A percentile compares a stretch with the other conserved stretches of the same genome.
These are phyloP conservation scores for Schwanniomyces yamadae DNA, from an alignment of 805 yeast species.

Conservation along the genomic window DNA sequence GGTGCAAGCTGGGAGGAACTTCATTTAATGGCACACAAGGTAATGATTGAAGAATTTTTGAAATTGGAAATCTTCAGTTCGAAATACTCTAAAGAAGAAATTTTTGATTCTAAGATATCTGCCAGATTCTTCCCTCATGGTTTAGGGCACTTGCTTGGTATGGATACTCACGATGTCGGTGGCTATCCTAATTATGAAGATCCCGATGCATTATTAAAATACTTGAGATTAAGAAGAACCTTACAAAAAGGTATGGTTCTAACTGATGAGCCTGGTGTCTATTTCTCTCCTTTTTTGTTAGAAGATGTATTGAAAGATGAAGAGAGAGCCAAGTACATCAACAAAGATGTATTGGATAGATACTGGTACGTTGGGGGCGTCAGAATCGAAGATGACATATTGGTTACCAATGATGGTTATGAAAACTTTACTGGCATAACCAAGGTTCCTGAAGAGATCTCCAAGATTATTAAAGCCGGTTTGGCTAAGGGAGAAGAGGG, in stretches of 20 bases:
- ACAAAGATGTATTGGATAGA: slow-evolving; percentile 63
- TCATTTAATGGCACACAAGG: slow-evolving; percentile 76
- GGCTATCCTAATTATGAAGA: slow-evolving; percentile 86
- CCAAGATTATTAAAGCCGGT: slow-evolving; percentile 72
- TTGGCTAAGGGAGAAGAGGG: slow-evolving; percentile 56
- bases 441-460: slow-evolving; percentile 80
- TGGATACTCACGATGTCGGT: slow-evolving; percentile 96
- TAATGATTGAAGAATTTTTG: slow-evolving; percentile 69
- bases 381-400: slow-evolving; percentile 89
- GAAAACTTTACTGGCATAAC: slow-evolving; percentile 84
- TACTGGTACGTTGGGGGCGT: slow-evolving; percentile 96
- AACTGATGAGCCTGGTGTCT: slow-evolving; percentile 94
- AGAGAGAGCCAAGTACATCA: slow-evolving; percentile 54
- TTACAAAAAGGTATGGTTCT: slow-evolving; percentile 78
- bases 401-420: slow-evolving; percentile 72
- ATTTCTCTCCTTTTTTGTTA: slow-evolving; percentile 81
- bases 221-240: slow-evolving; percentile 76
- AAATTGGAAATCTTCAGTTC: slow-evolving; percentile 71
- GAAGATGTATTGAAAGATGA: slow-evolving; percentile 56
- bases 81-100: slow-evolving; percentile 57
- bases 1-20: slow-evolving; percentile 85
- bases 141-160: slow-evolving; percentile 86
- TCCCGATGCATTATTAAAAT: slow-evolving; percentile 69
- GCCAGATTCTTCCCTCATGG: slow-evolving; percentile 94
- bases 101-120: slow-evolving; percentile 67